Conservation (phyloP, 495 filamentous ascomycete genomes). For the Penicillium flavigenum region DNA sequence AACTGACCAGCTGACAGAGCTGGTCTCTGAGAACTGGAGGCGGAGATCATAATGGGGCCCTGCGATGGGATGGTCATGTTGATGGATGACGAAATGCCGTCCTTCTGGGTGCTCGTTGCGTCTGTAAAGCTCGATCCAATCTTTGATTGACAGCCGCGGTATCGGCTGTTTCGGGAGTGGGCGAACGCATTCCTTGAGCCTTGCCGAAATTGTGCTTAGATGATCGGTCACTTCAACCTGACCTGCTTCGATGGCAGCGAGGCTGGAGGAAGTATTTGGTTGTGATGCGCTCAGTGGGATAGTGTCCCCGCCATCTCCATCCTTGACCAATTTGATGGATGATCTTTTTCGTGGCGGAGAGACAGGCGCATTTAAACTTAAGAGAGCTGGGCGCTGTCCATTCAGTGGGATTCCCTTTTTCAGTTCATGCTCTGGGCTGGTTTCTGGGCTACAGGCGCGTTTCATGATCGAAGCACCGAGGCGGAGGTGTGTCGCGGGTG, state of each 20-base stretch:
- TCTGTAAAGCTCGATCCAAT: conserved; percentile 54
- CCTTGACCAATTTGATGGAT: neutral
- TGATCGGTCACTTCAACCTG: conserved; percentile 52
- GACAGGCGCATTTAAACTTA: conserved; percentile 15
- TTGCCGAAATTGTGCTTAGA: conserved; percentile 49
- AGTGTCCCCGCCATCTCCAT: neutral
- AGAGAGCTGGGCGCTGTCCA: conserved; percentile 1
- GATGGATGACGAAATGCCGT: conserved; percentile 64
- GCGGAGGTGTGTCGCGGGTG: neutral
- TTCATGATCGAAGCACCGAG: conserved; percentile 17
- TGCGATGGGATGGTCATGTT: conserved; percentile 68
- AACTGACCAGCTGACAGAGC: conserved; percentile 62
- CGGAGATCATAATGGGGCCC: conserved; percentile 65
- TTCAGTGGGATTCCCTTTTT: neutral
- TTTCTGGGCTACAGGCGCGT: conserved; percentile 16
- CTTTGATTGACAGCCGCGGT: conserved; percentile 43
- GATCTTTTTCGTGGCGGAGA: conserved; percentile 18
- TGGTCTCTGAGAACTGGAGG: conserved; percentile 63
- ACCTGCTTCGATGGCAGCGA: conserved; percentile 60
- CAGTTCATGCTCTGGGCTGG: conserved; percentile 1
- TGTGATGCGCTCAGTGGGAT: neutral
- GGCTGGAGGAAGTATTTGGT: conserved; percentile 11
- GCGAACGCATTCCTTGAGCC: conserved; percentile 32
- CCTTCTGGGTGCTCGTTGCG: conserved; percentile 49
- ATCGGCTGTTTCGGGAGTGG: conserved; percentile 7